Percentiles rank a stretch among this genome's conserved stretches.
Conservation (phyloP, 345 rosid species). For the Mercurialis annua region DNA sequence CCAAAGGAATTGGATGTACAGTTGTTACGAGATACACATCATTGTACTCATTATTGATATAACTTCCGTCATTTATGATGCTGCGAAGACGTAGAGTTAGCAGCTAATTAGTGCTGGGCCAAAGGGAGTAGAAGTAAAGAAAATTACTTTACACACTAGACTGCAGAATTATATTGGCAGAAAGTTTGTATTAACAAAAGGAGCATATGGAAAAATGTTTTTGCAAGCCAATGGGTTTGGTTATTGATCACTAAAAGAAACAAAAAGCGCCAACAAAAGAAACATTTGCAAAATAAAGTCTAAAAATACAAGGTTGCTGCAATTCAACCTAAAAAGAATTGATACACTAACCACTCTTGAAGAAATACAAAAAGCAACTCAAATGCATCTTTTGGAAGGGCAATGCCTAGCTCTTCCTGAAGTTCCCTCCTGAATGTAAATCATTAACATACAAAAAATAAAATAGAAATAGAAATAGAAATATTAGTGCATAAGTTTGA, state of each 20-base stretch:
- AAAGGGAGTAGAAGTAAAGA: neutral
- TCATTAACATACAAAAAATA: neutral
- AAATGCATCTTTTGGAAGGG: constrained; percentile 87
- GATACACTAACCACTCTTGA: constrained; percentile 56
- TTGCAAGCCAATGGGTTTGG: no score
- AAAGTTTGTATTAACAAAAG: neutral
- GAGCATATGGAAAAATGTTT: neutral
- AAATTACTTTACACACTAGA: neutral
- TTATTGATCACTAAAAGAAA: no score
- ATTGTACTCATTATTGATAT: constrained; percentile 78
- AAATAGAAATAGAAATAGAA: neutral
- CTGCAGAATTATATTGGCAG: neutral
- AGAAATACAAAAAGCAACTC: constrained; percentile 66
- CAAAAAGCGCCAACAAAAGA: no score
- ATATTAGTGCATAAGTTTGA: neutral
- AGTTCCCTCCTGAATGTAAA: constrained; percentile 75
- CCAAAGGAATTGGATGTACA: constrained; percentile 76
- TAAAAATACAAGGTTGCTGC: no score
- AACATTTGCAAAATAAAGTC: no score
- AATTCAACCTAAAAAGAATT: neutral
- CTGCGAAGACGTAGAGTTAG: constrained; percentile 40
- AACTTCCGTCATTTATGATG: constrained; percentile 69
- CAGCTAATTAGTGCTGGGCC: neutral
- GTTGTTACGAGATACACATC: constrained; percentile 89
- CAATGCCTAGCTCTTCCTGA: constrained; percentile 79